Base-by-base conservation (phyloP, 2,329 filamentous ascomycete species). In the Cadophora luteo-olivacea region DNA sequence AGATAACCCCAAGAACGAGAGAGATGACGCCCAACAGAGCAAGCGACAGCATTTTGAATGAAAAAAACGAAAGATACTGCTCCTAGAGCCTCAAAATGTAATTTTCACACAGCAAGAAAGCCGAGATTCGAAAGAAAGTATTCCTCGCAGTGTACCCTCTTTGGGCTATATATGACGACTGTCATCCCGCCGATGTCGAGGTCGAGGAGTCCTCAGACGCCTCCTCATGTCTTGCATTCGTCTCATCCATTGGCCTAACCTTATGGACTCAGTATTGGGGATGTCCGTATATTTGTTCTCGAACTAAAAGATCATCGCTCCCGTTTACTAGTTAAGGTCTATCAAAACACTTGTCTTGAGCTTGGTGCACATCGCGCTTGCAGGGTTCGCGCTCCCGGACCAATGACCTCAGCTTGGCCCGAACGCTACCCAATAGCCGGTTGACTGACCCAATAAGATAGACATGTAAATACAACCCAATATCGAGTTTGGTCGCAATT, bases 221-320 rank as follows among this genome's bases (percentile, higher is more conserved):
- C 55, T 58, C 55, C n/a, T 36, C 11, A 24, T n/a, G 19, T n/a
- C 38, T 38, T 36, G 19, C 33, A 24, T 32, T 58, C n/a, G 33
- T 62, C 60, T 19, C 41, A 51, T 49, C 38, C 9, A 62, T 33
- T 22, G 60, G 60, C 6, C 55, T 58, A 22, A n/a, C 41, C 4
- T 61, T 19, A 38, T 63, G 48, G 61, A 63, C 61, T 36, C n/a
- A 24, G 14, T 16, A 36, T 63, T 63, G 48, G 61, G 61, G 61
- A 63, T 36, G 48, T 63, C 61, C 61, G 61, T 54, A 36, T 19
- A 22, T 22, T 22, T 49, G n/a, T 49, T 22, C 78, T 73, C n/a
- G n/a, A 45, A 41, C 32, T 25, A 25, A 45, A n/a, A 49, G 61
- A 52, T 63, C 45, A 51, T 36, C 61, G 25, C 41, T 63, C 45